Conservation (phyloP, 371 early-diverging fungal species). For the Dinochytrium kinnereticum region DNA sequence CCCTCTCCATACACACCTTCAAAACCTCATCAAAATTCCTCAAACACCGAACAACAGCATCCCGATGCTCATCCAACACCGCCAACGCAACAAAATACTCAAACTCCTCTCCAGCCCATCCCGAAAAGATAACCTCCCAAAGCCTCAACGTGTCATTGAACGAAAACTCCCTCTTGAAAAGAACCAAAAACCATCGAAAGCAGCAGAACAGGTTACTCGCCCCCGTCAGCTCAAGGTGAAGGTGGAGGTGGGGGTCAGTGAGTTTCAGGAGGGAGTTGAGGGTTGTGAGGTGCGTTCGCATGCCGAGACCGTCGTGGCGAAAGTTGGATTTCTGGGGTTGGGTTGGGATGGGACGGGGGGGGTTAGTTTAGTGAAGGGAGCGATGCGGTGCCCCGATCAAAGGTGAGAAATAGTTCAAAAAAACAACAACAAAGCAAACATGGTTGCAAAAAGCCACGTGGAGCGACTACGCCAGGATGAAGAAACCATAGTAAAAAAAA, state of each 20-base stretch:
- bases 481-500: too few relatives aligned
- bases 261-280: slow-evolving; percentile 71
- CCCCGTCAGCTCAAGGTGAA: slow-evolving; percentile 55
- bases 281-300: slow-evolving; percentile 80
- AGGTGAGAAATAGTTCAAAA: background rate
- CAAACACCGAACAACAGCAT: slow-evolving; percentile 75
- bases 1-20: slow-evolving; percentile 67
- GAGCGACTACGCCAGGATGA: too few relatives aligned
- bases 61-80: slow-evolving; percentile 77
- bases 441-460: too few relatives aligned
- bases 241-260: slow-evolving; percentile 76
- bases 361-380: too few relatives aligned
- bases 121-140: slow-evolving; percentile 75
- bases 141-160: slow-evolving; percentile 77
- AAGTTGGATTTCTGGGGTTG: slow-evolving; percentile 68
- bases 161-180: slow-evolving; percentile 91
- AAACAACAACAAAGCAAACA: background rate
- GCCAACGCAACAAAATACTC: slow-evolving; percentile 80
- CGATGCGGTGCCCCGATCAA: background rate
- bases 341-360: too few relatives aligned
- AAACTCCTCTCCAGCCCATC: slow-evolving; percentile 30
- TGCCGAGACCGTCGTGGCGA: slow-evolving; percentile 79
- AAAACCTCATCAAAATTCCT: slow-evolving; percentile 83
- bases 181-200: slow-evolving; percentile 91
- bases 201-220: slow-evolving; percentile 83